A percentile compares a stretch with the other conserved stretches of the same genome.
These are phyloP conservation scores for Multifurca ochricompacta DNA, from an alignment of 768 basidiomycete species.

Conservation along the genomic window DNA sequence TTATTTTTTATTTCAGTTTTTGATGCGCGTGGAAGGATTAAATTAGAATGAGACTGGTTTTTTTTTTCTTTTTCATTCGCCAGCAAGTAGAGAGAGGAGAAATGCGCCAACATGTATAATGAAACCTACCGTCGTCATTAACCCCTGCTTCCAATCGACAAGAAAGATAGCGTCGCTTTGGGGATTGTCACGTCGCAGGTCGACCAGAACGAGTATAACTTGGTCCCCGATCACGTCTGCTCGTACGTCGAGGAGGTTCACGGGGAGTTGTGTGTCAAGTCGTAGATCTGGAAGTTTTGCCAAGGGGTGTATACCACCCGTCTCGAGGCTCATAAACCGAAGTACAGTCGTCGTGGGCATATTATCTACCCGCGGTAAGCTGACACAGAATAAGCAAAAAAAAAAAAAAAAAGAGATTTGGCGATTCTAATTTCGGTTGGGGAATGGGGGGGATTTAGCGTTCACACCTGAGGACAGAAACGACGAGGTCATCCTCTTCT, in stretches of 20 bases:
- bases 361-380: neutral
- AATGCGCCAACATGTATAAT: no score
- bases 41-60: no score
- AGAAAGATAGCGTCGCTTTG: neutral
- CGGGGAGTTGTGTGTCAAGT: constrained; percentile 3
- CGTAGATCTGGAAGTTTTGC: neutral
- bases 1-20: no score
- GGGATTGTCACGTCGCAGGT: neutral
- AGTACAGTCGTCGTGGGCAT: neutral
- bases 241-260: constrained; percentile 2
- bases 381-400: neutral
- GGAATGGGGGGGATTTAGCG: neutral
- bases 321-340: constrained; percentile 12
- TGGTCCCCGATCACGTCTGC: neutral
- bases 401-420: neutral
- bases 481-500: constrained; percentile 13
- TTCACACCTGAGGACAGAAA: constrained; percentile 16
- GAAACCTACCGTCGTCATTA: constrained; percentile 3
- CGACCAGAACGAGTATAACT: neutral
- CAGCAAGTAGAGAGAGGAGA: no score
- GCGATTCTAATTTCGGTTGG: neutral
- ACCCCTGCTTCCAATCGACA: constrained; percentile 5
- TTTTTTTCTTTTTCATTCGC: no score
- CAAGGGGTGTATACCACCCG: neutral
- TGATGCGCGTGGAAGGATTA: no score